A percentile compares a stretch with the other conserved stretches of the same genome.
Conservation (phyloP, 1,284 basidiomycete genomes). For the Dichomitus squalens region DNA sequence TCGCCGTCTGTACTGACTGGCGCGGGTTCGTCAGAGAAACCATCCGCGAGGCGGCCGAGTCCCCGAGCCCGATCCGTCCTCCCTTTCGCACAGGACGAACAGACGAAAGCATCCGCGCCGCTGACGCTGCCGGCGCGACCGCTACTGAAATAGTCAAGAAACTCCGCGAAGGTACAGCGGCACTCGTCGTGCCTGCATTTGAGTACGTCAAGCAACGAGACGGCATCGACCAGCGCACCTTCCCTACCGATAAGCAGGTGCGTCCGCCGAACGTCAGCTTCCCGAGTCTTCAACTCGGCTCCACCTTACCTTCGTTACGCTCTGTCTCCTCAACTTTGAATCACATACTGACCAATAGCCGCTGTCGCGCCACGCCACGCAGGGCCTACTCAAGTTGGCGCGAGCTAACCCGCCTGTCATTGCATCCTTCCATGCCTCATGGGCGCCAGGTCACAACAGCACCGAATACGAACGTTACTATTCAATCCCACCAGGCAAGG, state of each 20-base stretch:
- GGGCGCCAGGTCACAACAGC: constrained; percentile 79
- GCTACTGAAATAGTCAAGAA: constrained; percentile 38
- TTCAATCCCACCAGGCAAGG: constrained; percentile 48
- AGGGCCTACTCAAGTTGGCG: constrained; percentile 62
- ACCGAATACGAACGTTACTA: constrained; percentile 78
- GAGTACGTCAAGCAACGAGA: constrained; percentile 68
- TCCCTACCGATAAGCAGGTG: constrained; percentile 71
- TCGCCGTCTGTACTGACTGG: constrained; percentile 81
- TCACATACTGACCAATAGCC: not conserved
- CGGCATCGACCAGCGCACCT: constrained; percentile 55
- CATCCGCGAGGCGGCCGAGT: constrained; percentile 17
- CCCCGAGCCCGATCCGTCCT: constrained; percentile 18
- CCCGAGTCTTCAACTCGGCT: not conserved
- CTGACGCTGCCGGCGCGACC: not conserved
- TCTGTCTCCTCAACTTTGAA: not conserved
- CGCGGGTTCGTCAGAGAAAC: constrained; percentile 50
- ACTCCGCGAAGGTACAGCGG: constrained; percentile 53
- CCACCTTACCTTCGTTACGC: too few relatives aligned
- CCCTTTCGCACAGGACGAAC: constrained; percentile 15
- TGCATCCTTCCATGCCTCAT: constrained; percentile 75
- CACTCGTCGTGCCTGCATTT: constrained; percentile 80
- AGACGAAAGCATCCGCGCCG: not conserved
- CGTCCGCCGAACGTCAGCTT: constrained; percentile 10
- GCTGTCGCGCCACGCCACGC: not conserved
- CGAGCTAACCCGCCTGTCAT: constrained; percentile 47